These are phyloP conservation scores for Margaritispora aquatica DNA, from an alignment of 495 filamentous ascomycete species.

Conservation along the genomic window DNA sequence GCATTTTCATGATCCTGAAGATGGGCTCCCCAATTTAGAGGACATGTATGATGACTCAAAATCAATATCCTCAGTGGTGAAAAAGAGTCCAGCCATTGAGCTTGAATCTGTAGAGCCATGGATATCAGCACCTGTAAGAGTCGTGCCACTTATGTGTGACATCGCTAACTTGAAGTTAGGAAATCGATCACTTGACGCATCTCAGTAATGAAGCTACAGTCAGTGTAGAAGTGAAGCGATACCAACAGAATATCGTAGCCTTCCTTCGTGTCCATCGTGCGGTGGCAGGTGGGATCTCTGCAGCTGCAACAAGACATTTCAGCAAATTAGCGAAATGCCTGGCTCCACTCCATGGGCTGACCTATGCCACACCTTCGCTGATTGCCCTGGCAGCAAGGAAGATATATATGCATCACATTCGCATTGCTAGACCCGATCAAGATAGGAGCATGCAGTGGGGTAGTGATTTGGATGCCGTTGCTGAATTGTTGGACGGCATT, in stretches of 20 bases:
- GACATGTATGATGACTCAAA: slow-evolving; percentile 37
- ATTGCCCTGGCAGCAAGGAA: slow-evolving; percentile 80
- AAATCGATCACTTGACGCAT: slow-evolving; percentile 19
- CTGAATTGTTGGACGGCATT: slow-evolving; percentile 57
- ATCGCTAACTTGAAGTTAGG: background rate
- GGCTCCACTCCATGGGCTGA: slow-evolving; percentile 75
- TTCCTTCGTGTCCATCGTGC: slow-evolving; percentile 85
- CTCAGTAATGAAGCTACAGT: slow-evolving; percentile 19
- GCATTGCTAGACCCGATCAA: slow-evolving; percentile 55
- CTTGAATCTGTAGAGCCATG: slow-evolving; percentile 5
- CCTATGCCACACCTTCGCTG: slow-evolving; percentile 79
- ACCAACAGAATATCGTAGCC: slow-evolving; percentile 76
- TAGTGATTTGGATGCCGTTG: slow-evolving; percentile 66
- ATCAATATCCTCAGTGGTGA: slow-evolving; percentile 32
- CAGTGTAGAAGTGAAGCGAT: slow-evolving; percentile 62
- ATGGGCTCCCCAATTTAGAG: slow-evolving; percentile 68
- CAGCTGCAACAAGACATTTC: slow-evolving; percentile 73
- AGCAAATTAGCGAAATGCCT: slow-evolving; percentile 57
- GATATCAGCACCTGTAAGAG: slow-evolving; percentile 6
- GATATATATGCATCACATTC: slow-evolving; percentile 81
- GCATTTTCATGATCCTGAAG: slow-evolving; percentile 70
- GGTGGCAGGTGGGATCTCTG: slow-evolving; percentile 69
- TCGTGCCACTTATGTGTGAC: background rate
- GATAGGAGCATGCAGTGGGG: slow-evolving; percentile 94
- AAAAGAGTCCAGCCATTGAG: slow-evolving; percentile 23